phyloP scores from a whole-genome alignment of 768 basidiomycete genomes.

The Russula ochroleuca region DNA sequence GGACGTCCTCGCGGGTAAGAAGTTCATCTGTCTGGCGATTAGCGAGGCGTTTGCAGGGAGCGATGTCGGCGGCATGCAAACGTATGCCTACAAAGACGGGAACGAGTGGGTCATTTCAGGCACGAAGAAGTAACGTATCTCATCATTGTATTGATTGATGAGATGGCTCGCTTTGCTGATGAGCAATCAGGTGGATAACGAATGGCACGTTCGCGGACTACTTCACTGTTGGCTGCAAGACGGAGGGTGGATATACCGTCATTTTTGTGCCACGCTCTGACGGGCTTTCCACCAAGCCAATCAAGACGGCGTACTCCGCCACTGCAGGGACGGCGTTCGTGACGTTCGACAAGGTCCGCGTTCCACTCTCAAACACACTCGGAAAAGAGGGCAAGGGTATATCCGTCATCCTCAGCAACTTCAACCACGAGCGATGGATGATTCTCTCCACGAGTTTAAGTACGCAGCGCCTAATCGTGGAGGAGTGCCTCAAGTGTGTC shows the following conservation, averaged over 20 bases:
- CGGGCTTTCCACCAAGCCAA: slow-evolving; percentile 75
- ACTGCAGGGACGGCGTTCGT: slow-evolving; percentile 89
- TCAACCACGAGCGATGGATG: slow-evolving; percentile 92
- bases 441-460: slow-evolving; percentile 65
- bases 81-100: slow-evolving; percentile 80
- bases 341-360: slow-evolving; percentile 73
- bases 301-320: slow-evolving; percentile 90
- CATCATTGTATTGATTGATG: too few species aligned
- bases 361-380: slow-evolving; percentile 83
- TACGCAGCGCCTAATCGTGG: slow-evolving; percentile 75
- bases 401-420: slow-evolving; percentile 77
- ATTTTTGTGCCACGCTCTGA: slow-evolving; percentile 70
- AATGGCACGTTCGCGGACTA: slow-evolving; percentile 84
- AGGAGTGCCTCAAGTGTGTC: slow-evolving; percentile 81
- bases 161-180: neutral
- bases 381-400: slow-evolving; percentile 83
- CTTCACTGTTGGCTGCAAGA: slow-evolving; percentile 75
- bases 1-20: slow-evolving; percentile 70
- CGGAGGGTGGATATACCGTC: slow-evolving; percentile 69
- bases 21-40: slow-evolving; percentile 86
- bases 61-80: slow-evolving; percentile 80
- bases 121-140: slow-evolving; percentile 71
- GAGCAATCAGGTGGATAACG: slow-evolving; percentile 70
- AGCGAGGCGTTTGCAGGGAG: slow-evolving; percentile 92
- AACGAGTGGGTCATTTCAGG: slow-evolving; percentile 86